Base-by-base conservation (phyloP, 2,329 filamentous ascomycete genomes). In the Verticillium longisporum region DNA sequence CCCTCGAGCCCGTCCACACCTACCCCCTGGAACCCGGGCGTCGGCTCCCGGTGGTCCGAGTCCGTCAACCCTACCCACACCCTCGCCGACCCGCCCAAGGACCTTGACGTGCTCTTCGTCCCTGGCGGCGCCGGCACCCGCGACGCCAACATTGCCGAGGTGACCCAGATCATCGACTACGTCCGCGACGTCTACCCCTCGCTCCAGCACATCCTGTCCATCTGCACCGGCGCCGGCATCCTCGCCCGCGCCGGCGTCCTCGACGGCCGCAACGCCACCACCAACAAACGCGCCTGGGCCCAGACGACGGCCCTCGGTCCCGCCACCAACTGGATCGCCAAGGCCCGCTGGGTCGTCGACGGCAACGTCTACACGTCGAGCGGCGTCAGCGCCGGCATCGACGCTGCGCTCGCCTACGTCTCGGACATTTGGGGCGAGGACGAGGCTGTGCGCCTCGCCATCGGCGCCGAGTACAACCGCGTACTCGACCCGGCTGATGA, bases 301-400 rank as follows among this genome's bases (percentile, higher is more conserved):
- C 71, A 71, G 64, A 80, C 83, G 9, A 80, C 74, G 1, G 69
- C 74, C 1, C 72, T 78, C 59, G 78, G 82, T 0, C 77, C 80
- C 0, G 73, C 78, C 0, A 83, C 87, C 0, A 71, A 82, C 0
- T 91, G 88, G 88, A 78, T 87, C 32, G 72, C 77, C 0, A 77
- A 79, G 33, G 88, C 88, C 21, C 78, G 88, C 45, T 90, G 85
- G 83, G 83, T 88, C 0, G 74, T 78, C 0, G 87, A 90, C 71
- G 86, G 83, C 4, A 87, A 88, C 61, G 74, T 89, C 7, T 90
- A 87, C 86, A 85, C 83, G 3, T 83, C 83, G 2, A 86, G 84
- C 0, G 87, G 88, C 58, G 73, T 76, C 63, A 79, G 62, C 3
- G 70, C 75, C 4, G 72, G 70, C 0, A 62, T 77, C 9, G 75